Evolutionary conservation across 306 rosid genomes (phyloP), one percentile per base, ranked within the genome.

Genomic region (Ceratonia siliqua): DNA sequence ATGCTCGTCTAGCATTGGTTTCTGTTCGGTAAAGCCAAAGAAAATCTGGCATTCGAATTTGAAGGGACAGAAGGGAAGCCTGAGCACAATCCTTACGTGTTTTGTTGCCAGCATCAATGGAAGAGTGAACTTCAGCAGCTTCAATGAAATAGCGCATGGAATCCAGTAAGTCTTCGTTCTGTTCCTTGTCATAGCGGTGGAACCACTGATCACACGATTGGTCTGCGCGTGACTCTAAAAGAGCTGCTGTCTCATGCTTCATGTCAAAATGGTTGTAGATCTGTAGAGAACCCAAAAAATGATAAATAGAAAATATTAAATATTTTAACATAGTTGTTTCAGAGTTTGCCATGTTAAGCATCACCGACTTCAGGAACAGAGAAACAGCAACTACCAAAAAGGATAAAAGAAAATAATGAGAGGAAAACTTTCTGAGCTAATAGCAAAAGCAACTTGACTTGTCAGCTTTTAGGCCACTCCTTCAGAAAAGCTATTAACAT

Each of bases 81-180:
- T 90, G 98, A 69, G 97, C 98, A 75, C 97, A 91, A 61, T 90
- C 91, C 46, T 67, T 67, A 8, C 97, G 90, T 50, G 98, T 90
- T 86, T 91, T 94, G 81, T 91, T 94, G 81, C 98, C 98, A 76
- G 98, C 97, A 79, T 94, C 98, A 12, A 94, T 88, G 62, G 97
- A 91, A 59, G 96, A 90, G 83, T 90, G 88, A 80, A 94, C 98
- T 83, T 88, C 97, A 68, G 97, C 98, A 78, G 98, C 98, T 87
- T 94, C 97, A 84, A 94, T 90, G 89, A 65, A 94, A 81, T 87
- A 89, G 68, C 94, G 91, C 97, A 94, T 94, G 36, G 98, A 81
- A 75, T 91, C 94, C 77, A 94, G 70, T 14, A 91, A 87, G 82
- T 94, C 97, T 79, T 92, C 98, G 76, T 91, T 94, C 78, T 90